Percentiles rank a stretch among this genome's conserved stretches.
These are phyloP conservation scores for Trichoderma reesei DNA, from an alignment of 495 filamentous ascomycete species.

Conservation along the genomic window DNA sequence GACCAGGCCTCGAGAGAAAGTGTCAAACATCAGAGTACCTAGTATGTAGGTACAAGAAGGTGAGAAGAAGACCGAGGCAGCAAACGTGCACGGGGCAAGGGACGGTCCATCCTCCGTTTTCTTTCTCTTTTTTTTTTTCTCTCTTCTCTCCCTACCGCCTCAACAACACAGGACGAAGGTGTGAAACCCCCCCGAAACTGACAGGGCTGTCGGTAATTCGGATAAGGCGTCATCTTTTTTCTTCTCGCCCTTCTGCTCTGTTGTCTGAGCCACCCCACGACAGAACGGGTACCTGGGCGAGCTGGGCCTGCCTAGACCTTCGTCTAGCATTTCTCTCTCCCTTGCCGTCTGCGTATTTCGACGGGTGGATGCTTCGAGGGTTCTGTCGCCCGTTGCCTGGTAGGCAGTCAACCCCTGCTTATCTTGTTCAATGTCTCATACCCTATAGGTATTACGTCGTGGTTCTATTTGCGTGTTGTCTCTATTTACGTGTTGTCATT, in stretches of 20 bases:
- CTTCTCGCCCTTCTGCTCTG: conserved; percentile 1
- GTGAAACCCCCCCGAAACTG: neutral
- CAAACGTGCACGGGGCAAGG: neutral
- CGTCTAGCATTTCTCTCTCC: neutral
- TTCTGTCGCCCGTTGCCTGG: conserved; percentile 24
- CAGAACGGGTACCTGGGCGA: conserved; percentile 2
- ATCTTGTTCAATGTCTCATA: neutral
- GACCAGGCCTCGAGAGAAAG: too few species aligned
- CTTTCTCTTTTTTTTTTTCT: too few species aligned
- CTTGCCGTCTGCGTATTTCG: neutral
- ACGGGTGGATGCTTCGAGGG: conserved; percentile 1
- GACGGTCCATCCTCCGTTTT: neutral
- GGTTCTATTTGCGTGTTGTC: too few species aligned
- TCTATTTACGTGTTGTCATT: too few species aligned
- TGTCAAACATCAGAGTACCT: too few species aligned
- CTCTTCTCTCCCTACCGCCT: too few species aligned
- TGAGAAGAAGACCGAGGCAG: too few species aligned
- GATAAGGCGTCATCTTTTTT: conserved; percentile 12
- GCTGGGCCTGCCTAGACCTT: neutral
- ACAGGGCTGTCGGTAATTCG: conserved; percentile 6
- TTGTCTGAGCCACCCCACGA: conserved; percentile 1
- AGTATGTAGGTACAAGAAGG: too few species aligned
- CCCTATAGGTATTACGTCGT: too few species aligned
- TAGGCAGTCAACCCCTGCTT: conserved; percentile 9
- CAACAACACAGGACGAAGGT: too few species aligned